Evolutionary conservation across 176 grass and related monocot species (phyloP), one percentile per base, ranked within the genome.

Genomic region (Triticum dicoccoides): DNA sequence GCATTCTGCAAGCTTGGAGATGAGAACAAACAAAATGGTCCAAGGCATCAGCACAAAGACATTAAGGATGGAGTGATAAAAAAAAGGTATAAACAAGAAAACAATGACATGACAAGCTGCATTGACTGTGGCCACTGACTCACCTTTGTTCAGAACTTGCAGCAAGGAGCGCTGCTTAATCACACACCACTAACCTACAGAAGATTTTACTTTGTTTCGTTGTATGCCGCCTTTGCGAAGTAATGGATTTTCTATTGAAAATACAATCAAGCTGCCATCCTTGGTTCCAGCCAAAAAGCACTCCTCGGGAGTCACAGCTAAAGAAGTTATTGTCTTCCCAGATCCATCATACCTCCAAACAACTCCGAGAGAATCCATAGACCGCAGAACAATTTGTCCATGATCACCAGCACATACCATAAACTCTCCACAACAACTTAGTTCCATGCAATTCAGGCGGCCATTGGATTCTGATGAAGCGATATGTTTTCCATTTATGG

Each of bases 201-300:
- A 76, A 61, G 64, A 41, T 61, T 94, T 97, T 90, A 92, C 74
- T 77, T 59, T 76, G 73, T 84, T 90, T 63, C 84, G 84, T 72
- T 72, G 78, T 82, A 88, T 88, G 71, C 93, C 77, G 3, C 89
- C 88, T 82, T 69, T 95, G 32, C 90, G 87, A 89, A 90, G 87
- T 20, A 96, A 82, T 88, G 97, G 88, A 61, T 76, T 91, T 86
- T 98, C 94, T 62, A 92, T 92, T 86, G 94, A 95, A 87, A 94
- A 98, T 68, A 98, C 87, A 77, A 98, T 79, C 61, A 98, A 86
- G n/a, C 76, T 84, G 44, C 97, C 94, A 87, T 98, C 94, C 84
- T 94, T 96, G 7, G 97, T 98, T 84, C 97, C 97, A 78, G 90
- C 93, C 83, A 98, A 54, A 83, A 98, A 91, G 85, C 97, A 98